phyloP scores from a whole-genome alignment of 441 rosid genomes.

The Eugenia klotzschiana region DNA sequence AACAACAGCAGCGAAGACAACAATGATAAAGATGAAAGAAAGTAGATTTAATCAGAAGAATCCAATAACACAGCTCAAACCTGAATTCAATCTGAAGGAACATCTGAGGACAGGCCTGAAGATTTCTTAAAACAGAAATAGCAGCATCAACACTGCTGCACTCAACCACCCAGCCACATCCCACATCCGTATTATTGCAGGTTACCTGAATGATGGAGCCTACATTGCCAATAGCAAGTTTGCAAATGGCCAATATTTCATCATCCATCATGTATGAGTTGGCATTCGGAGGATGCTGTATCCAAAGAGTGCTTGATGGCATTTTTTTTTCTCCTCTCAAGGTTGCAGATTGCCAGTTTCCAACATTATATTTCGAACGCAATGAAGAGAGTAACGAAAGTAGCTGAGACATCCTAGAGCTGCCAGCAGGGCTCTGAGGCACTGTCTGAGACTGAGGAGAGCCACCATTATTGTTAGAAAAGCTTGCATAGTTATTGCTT shows the following conservation, averaged over 20 bases:
- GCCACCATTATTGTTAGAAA: conserved; percentile 19
- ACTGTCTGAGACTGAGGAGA: conserved; percentile 29
- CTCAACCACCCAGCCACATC: conserved; percentile 41
- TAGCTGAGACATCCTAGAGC: conserved; percentile 27
- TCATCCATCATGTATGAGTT: conserved; percentile 24
- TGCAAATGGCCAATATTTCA: conserved; percentile 32
- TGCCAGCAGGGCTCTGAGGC: conserved; percentile 32
- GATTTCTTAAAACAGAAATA: conserved; percentile 18
- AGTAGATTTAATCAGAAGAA: background rate
- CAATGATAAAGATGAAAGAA: background rate
- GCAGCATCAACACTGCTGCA: conserved; percentile 31
- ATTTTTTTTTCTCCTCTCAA: conserved; percentile 19
- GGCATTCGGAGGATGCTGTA: conserved; percentile 18
- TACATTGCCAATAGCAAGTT: conserved; percentile 17
- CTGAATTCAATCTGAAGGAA: conserved; percentile 44
- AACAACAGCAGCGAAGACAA: background rate
- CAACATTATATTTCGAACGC: conserved; percentile 26
- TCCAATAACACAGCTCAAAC: conserved; percentile 4
- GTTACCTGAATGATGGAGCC: conserved; percentile 21
- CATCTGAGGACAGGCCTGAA: conserved; percentile 25
- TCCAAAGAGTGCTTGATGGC: conserved; percentile 29
- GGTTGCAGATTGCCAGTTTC: conserved; percentile 5
- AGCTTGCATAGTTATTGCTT: conserved; percentile 22
- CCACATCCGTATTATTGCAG: conserved; percentile 17
- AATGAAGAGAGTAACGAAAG: conserved; percentile 29